Percentiles rank a stretch among this genome's conserved stretches.
phyloP scores from a whole-genome alignment of 2,329 filamentous ascomycete species.

The Cercospora sojina region DNA sequence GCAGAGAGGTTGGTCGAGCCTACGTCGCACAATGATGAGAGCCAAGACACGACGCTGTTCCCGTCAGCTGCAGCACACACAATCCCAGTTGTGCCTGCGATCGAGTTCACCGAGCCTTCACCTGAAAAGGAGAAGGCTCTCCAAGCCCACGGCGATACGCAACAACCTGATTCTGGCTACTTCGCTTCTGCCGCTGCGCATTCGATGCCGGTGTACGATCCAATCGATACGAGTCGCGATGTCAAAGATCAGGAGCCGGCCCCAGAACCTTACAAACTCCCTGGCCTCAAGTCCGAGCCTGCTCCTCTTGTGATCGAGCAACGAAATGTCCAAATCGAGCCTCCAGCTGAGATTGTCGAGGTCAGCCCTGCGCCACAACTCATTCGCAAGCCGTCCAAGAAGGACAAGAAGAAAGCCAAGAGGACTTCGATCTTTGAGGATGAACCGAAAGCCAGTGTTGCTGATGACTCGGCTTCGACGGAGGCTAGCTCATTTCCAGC shows the following conservation, averaged over 20 bases:
- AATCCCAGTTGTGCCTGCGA: conserved; percentile 12
- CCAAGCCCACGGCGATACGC: neutral
- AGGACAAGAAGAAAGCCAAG: conserved; percentile 45
- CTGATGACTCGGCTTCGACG: neutral
- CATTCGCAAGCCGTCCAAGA: conserved; percentile 42
- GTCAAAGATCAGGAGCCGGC: conserved; percentile 12
- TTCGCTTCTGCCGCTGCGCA: neutral
- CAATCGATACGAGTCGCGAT: neutral
- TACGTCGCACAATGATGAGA: neutral
- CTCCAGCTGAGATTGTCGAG: conserved; percentile 11
- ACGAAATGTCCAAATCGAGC: conserved; percentile 17
- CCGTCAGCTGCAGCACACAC: conserved; percentile 26
- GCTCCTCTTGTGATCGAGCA: conserved; percentile 24
- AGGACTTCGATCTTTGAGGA: conserved; percentile 26
- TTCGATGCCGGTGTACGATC: conserved; percentile 9
- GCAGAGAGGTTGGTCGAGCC: neutral
- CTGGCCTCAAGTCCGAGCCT: conserved; percentile 19
- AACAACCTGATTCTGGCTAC: neutral
- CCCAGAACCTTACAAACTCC: conserved; percentile 19
- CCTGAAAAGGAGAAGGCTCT: neutral
- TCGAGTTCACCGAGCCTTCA: conserved; percentile 1
- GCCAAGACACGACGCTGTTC: neutral
- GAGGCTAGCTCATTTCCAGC: neutral
- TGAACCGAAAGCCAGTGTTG: conserved; percentile 4
- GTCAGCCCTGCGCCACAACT: conserved; percentile 19